Base-by-base conservation (phyloP, 164 flowering plant species). In the Akebia trifoliata region DNA sequence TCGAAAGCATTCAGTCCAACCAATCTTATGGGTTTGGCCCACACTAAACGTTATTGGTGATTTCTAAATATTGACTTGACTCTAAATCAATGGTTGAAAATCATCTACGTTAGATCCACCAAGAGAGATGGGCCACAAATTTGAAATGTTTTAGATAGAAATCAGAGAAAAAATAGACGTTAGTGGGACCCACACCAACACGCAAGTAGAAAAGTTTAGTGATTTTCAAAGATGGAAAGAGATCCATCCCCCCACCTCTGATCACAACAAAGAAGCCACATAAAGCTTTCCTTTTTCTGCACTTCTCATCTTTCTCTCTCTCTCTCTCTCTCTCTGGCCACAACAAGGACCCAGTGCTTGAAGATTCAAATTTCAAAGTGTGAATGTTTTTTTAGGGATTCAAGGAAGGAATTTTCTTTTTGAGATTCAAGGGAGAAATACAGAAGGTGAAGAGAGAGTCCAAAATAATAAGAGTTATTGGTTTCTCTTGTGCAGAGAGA, bases 341-440 rank as follows among this genome's bases (percentile, higher is more conserved):
- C n/a, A n/a, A n/a, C n/a, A n/a, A n/a, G n/a, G n/a, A 22, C 49
- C 8, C 12, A 20, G 24, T 5, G 12, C 32, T 53, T 12, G 37
- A 49, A 18, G 35, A 52, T 69, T 68, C 63, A 68, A 68, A 68
- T 62, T 66, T 60, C 42, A 67, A 66, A 65, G 36, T 59, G n/a
- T n/a, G n/a, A 43, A 60, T 26, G 48, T 24, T 42, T 34, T 39
- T 66, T 42, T 31, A 35, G 46, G 39, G 37, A 29, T 54, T 54
- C 51, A 26, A 52, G 36, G 7, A 26, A 56, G 35, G n/a, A 43
- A 60, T 26, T 55, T 24, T 42, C 43, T 39, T 66, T 42, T 31
- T 28, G 46, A 36, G 37, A 29, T 54, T 54, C 51, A 26, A 52
- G 36, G 7, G 36, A 56, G 35, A 26, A 22, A 34, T 8, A 12